Evolutionary conservation across 2,329 filamentous ascomycete species (phyloP).

Genomic region (Aureobasidium leucospermi): DNA sequence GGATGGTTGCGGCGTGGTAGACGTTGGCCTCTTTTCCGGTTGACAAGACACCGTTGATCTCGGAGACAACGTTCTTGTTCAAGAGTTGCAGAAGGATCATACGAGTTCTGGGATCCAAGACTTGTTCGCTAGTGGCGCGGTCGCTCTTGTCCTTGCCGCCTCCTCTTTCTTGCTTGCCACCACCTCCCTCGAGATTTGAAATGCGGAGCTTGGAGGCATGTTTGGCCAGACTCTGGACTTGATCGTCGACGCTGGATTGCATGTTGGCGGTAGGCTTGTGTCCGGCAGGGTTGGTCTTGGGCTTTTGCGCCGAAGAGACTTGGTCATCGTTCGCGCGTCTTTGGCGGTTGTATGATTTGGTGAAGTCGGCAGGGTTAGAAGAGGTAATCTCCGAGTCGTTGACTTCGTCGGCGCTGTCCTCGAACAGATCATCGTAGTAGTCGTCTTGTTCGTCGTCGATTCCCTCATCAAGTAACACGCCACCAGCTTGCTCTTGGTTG

Average conservation of each 20-base stretch:
- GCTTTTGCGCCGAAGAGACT: conserved; percentile 46
- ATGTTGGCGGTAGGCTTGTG: conserved; percentile 70
- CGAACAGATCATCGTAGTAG: conserved; percentile 53
- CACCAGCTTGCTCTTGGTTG: conserved; percentile 18
- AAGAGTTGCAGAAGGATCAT: conserved; percentile 97
- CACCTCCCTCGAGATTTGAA: conserved; percentile 50
- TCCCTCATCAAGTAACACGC: conserved; percentile 1
- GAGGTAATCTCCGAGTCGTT: conserved; percentile 54
- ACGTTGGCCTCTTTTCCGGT: conserved; percentile 99
- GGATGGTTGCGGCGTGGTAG: conserved; percentile 72
- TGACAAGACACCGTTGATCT: conserved; percentile 90
- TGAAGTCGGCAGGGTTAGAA: conserved; percentile 59
- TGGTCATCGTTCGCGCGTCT: conserved; percentile 54
- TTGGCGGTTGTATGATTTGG: conserved; percentile 84
- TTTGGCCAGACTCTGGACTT: conserved; percentile 73
- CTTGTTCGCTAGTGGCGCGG: conserved; percentile 87
- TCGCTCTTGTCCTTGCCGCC: conserved; percentile 81
- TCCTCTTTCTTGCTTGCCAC: conserved; percentile 40
- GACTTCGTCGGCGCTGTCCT: conserved; percentile 48
- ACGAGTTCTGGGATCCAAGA: conserved; percentile 84
- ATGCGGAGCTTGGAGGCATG: conserved; percentile 82
- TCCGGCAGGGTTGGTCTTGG: conserved; percentile 61
- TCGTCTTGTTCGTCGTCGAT: conserved; percentile 47
- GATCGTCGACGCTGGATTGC: conserved; percentile 72
- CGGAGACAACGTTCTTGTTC: conserved; percentile 79